Conservation (phyloP, 2,329 filamentous ascomycete genomes). For the Didymellaceae sp. region DNA sequence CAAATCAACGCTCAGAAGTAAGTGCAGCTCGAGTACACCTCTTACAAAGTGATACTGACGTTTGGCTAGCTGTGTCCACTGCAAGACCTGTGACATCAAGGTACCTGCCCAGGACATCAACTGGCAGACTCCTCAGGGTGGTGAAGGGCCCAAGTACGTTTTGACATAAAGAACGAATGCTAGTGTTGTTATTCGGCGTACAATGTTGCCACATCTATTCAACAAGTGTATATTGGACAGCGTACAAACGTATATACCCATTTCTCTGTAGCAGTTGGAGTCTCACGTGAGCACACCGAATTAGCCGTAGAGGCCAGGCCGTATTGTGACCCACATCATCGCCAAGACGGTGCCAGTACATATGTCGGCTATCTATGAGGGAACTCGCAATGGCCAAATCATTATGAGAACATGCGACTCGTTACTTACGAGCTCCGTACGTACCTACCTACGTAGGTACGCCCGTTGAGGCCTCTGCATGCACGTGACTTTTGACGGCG, state of each 20-base stretch:
- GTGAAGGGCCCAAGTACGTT: slow-evolving; percentile 73
- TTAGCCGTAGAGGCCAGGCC: too few relatives aligned
- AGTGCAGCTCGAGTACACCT: slow-evolving; percentile 52
- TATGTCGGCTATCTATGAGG: too few relatives aligned
- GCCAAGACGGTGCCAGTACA: too few relatives aligned
- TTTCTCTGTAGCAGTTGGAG: slow-evolving; percentile 5
- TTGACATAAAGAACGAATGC: slow-evolving; percentile 54
- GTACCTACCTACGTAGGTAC: too few relatives aligned
- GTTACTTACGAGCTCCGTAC: too few relatives aligned
- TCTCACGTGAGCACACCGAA: slow-evolving; percentile 7
- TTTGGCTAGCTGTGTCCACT: slow-evolving; percentile 84
- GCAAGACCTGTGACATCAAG: slow-evolving; percentile 99
- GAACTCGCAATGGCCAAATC: too few relatives aligned
- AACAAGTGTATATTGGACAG: slow-evolving; percentile 12
- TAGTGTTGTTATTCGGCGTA: neutral
- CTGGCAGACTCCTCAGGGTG: slow-evolving; percentile 86
- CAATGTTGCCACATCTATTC: neutral
- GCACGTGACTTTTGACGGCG: too few relatives aligned
- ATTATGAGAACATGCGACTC: too few relatives aligned
- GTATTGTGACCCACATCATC: too few relatives aligned
- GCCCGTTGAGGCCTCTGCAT: too few relatives aligned
- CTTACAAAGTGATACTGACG: slow-evolving; percentile 32
- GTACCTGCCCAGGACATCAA: slow-evolving; percentile 96
- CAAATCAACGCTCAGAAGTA: slow-evolving; percentile 98
- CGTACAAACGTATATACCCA: slow-evolving; percentile 16